Conservation (phyloP, 2,329 filamentous ascomycete genomes). For the Diaporthe ilicicola region DNA sequence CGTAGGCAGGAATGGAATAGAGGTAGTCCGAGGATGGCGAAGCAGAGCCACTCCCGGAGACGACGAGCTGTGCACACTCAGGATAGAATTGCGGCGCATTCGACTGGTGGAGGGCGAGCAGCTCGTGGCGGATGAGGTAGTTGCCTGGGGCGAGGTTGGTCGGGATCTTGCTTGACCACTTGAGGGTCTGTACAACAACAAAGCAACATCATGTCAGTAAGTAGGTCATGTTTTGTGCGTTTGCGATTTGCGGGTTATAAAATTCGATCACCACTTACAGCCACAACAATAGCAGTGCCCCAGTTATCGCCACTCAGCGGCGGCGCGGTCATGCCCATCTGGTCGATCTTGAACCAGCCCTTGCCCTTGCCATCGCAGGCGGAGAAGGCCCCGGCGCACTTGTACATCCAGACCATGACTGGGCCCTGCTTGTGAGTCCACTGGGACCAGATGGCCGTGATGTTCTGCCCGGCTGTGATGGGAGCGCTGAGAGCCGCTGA, state of each 20-base stretch:
- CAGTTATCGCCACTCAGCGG: constrained; percentile 55
- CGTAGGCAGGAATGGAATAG: constrained; percentile 55
- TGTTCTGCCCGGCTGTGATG: constrained; percentile 54
- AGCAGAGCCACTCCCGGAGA: constrained; percentile 57
- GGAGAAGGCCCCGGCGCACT: constrained; percentile 57
- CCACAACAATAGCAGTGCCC: constrained; percentile 56
- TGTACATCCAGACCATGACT: constrained; percentile 66
- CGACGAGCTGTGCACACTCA: constrained; percentile 62
- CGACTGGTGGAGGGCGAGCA: constrained; percentile 63
- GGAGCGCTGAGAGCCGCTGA: constrained; percentile 54
- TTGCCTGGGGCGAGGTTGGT: constrained; percentile 57
- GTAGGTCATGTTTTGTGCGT: too few relatives aligned
- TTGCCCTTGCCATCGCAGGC: constrained; percentile 60
- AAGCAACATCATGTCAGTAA: background rate
- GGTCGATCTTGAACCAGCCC: constrained; percentile 68
- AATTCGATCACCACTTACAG: constrained; percentile 26
- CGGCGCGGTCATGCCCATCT: constrained; percentile 57
- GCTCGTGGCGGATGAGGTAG: constrained; percentile 65
- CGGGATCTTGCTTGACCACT: constrained; percentile 61
- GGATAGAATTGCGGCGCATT: constrained; percentile 63
- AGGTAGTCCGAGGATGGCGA: constrained; percentile 51
- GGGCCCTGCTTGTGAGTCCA: constrained; percentile 68
- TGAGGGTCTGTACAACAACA: constrained; percentile 41
- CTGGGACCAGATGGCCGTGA: constrained; percentile 62
- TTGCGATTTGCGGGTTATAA: too few relatives aligned